phyloP scores from a whole-genome alignment of 2,329 filamentous ascomycete genomes.

The Colletotrichum sp. region DNA sequence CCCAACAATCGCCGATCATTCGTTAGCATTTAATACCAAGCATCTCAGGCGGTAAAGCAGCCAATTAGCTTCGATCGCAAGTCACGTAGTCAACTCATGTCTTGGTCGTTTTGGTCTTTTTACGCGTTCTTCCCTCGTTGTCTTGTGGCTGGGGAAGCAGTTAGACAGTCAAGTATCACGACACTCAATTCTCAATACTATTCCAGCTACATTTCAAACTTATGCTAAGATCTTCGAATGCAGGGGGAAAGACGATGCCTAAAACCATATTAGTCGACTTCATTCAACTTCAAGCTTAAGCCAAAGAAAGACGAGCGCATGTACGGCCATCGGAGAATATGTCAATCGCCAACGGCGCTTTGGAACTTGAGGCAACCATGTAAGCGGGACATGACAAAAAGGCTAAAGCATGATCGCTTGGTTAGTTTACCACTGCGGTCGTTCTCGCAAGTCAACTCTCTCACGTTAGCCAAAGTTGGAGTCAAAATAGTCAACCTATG shows the following conservation, averaged over 20 bases:
- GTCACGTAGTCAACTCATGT: neutral
- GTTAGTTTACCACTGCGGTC: neutral
- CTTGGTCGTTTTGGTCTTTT: neutral
- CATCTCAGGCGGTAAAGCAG: neutral
- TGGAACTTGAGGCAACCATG: neutral
- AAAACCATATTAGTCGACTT: rapidly evolving
- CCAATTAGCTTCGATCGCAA: rapidly evolving
- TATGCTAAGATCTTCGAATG: neutral
- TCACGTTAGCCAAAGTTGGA: neutral
- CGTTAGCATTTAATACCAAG: too few relatives aligned
- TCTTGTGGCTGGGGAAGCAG: neutral
- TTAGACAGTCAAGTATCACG: neutral
- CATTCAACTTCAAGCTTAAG: neutral
- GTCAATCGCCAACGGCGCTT: neutral
- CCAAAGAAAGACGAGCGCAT: neutral
- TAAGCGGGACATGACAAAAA: neutral
- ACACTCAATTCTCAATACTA: neutral
- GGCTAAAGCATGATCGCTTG: neutral
- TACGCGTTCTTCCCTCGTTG: neutral
- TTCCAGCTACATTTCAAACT: neutral
- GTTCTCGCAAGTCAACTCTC: neutral
- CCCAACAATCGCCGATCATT: too few relatives aligned
- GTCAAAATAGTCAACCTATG: neutral
- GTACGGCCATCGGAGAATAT: neutral
- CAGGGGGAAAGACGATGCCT: neutral